Percentiles rank a stretch among this genome's conserved stretches.
phyloP scores from a whole-genome alignment of 352 stramenopile genomes.

The Phytophthora capsici region DNA sequence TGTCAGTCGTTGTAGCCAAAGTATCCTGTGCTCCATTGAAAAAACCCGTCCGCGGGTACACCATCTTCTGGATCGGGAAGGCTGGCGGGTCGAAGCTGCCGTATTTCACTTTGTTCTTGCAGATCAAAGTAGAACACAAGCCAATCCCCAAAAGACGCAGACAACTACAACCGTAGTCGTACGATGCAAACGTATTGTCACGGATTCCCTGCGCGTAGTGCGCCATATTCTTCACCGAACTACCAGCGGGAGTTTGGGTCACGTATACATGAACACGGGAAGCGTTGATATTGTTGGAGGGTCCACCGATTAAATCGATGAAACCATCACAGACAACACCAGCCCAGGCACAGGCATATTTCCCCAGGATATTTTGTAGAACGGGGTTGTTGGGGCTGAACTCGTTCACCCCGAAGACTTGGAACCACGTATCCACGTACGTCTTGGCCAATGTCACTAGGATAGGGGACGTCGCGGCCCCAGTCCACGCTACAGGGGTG shows the following conservation, averaged over 20 bases:
- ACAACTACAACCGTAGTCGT: conserved; percentile 56
- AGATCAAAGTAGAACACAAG: conserved; percentile 38
- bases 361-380: conserved; percentile 43
- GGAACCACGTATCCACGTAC: conserved; percentile 46
- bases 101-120: conserved; percentile 54
- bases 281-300: conserved; percentile 43
- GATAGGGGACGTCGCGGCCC: conserved; percentile 31
- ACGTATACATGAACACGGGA: conserved; percentile 58
- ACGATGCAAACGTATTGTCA: conserved; percentile 51
- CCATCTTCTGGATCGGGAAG: conserved; percentile 36
- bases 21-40: conserved; percentile 49
- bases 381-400: conserved; percentile 42
- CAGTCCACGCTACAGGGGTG: conserved; percentile 48
- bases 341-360: conserved; percentile 47
- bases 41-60: conserved; percentile 47
- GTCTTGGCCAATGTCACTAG: conserved; percentile 41
- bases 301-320: conserved; percentile 52
- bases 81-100: conserved; percentile 38
- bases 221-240: conserved; percentile 55
- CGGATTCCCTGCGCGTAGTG: conserved; percentile 61
- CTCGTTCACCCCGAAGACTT: conserved; percentile 43
- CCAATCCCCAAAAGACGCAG: conserved; percentile 31
- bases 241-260: conserved; percentile 50
- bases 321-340: conserved; percentile 48
- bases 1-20: conserved; percentile 39